Base-by-base conservation (phyloP, 23 red algal genomes). In the Gracilaria caudata region DNA sequence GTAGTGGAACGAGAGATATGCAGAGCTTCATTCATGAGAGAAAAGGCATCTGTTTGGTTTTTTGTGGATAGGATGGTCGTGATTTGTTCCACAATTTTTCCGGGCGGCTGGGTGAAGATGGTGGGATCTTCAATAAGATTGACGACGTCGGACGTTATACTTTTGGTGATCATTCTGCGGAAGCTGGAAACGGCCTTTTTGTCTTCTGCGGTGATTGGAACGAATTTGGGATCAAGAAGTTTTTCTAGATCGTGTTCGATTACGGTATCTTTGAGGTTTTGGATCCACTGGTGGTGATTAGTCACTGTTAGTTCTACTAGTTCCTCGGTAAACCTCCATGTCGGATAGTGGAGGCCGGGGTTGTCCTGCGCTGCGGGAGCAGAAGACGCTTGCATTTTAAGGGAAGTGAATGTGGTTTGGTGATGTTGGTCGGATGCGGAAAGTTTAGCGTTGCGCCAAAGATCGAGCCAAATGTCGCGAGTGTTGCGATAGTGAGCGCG, bases 81-180 rank as follows among this genome's bases (percentile, higher is more conserved):
- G 66, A 72, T 43, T 40, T 43, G 35, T 6, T 72, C 3, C 3
- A 72, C 35, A n/a, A 72, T 72, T 33, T 37, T 28, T 40, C 21
- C 66, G 1, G 66, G 66, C 0, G 66, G 17, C 23, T 72, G 2
- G 5, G 33, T 43, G 35, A 72, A 72, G 4, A 72, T 43, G 0
- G 2, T 41, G 12, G 35, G 66, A 21, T 72, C 66, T 4, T 3
- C 66, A 28, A 72, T 37, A 16, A 43, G 33, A 14, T 72, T 43
- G 38, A 37, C 38, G 4, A 72, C 66, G 1, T 72, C 66, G 33
- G 33, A 14, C 4, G 66, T 43, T 37, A 72, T 72, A 14, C 36
- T 72, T 72, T 72, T 72, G 20, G 66, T 79, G 46, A 79, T 79
- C 41, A 79, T 79, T n/a, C 74, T 45, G 11, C 74, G 41, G 23